These are phyloP conservation scores for Leucosporidium yakuticum DNA, from an alignment of 768 basidiomycete species.

Conservation along the genomic window DNA sequence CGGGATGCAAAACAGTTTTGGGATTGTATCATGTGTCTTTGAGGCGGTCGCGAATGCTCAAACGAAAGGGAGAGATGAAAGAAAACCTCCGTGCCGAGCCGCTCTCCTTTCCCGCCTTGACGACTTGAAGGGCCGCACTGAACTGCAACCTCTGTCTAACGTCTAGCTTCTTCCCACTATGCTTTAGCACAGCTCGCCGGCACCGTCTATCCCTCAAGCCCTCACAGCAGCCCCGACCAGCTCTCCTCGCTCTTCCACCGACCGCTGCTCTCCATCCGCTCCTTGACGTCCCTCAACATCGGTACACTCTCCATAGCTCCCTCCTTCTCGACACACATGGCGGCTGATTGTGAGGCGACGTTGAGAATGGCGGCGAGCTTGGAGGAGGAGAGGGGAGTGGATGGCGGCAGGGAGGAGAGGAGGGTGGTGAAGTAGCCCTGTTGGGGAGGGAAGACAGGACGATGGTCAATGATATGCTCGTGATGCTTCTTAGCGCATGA, in stretches of 20 bases:
- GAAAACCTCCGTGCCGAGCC: no score
- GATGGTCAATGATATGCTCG: background rate
- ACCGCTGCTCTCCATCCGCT: constrained; percentile 9
- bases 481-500: background rate
- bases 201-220: no score
- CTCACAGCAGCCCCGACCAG: no score
- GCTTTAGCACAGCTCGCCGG: no score
- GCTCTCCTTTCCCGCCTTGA: no score
- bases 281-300: constrained; percentile 27
- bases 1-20: background rate
- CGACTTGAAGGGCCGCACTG: no score
- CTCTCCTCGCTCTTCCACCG: no score
- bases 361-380: constrained; percentile 10
- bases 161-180: no score
- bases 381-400: background rate
- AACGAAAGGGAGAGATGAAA: no score
- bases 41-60: no score
- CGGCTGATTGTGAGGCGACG: constrained; percentile 34
- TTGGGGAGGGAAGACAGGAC: background rate
- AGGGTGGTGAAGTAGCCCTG: constrained; percentile 33
- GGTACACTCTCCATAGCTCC: constrained; percentile 42
- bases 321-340: constrained; percentile 37
- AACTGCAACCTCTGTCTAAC: no score
- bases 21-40: no score
- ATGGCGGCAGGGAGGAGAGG: constrained; percentile 2